phyloP scores from a whole-genome alignment of 176 grass and related monocot species.

The Triticum dicoccoides region DNA sequence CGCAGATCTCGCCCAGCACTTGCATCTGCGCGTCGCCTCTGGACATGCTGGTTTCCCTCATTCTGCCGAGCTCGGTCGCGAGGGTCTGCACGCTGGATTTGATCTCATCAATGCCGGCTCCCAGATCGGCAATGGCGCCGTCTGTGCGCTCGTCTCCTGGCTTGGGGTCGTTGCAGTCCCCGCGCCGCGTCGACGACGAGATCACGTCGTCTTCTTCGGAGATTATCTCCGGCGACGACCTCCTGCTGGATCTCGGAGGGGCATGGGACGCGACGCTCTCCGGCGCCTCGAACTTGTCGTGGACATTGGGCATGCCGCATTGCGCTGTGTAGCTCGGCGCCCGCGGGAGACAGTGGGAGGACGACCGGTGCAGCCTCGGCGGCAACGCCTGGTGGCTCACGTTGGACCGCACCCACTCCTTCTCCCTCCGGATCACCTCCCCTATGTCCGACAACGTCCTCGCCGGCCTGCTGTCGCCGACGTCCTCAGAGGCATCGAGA shows the following conservation, averaged over 20 bases:
- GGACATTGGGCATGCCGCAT: not conserved
- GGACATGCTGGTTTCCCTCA: slow-evolving; percentile 16
- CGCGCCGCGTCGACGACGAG: not conserved
- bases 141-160: not conserved
- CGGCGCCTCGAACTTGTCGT: slow-evolving; percentile 1
- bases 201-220: slow-evolving; percentile 29
- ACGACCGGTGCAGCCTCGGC: slow-evolving; percentile 28
- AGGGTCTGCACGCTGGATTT: slow-evolving; percentile 29
- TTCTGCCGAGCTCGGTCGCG: slow-evolving; percentile 15
- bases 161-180: not conserved
- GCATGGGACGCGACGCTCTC: slow-evolving; percentile 15
- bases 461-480: not conserved
- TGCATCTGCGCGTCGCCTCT: not conserved
- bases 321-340: slow-evolving; percentile 18
- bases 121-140: slow-evolving; percentile 8
- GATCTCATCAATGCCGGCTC: slow-evolving; percentile 33
- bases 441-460: slow-evolving; percentile 43
- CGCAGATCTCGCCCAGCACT: slow-evolving; percentile 14
- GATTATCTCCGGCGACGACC: slow-evolving; percentile 40
- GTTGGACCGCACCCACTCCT: slow-evolving; percentile 20
- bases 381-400: slow-evolving; percentile 7
- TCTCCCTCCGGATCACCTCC: slow-evolving; percentile 26
- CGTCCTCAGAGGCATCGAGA: not conserved
- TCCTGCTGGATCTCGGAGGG: slow-evolving; percentile 6
- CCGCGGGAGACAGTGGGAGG: slow-evolving; percentile 29